Base-by-base conservation (phyloP, 768 basidiomycete species). In the Kwoniella bestiolae region DNA sequence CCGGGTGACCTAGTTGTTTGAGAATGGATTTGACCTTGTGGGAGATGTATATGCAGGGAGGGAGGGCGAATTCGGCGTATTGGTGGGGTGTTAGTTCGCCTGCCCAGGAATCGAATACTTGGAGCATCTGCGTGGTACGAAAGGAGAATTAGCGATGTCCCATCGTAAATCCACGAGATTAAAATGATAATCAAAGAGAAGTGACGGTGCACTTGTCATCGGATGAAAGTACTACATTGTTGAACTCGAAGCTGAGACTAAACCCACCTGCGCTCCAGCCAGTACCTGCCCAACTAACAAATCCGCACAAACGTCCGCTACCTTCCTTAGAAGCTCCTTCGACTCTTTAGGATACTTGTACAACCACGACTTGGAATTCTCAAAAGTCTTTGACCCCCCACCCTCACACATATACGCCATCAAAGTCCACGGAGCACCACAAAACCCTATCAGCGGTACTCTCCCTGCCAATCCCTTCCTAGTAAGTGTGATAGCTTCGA, bases 391-490 rank as follows among this genome's bases (percentile, higher is more conserved):
- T 81, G 87, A 91, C 8, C 90, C 90, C 5, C 94, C 95, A 7
- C 96, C 96, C 81, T 98, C 96, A 74, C 96, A 86, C 96, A 99
- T 99, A 80, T 98, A 99, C 23, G 89, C 87, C 83, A 99, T 94
- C 57, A 98, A 86, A 3, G 96, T 99, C 96, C 96, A 98, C 1
- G 96, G 96, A 0, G 93, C 94, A 44, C 95, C 96, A 77, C 88
- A 92, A 83, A 99, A 99, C 11, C 96, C 96, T 73, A 99, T 96
- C 62, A 99, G 84, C 12, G 96, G 95, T 14, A 98, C 94, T 78
- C 91, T 86, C 23, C 95, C 96, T 0, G 87, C 85, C 60, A 98
- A 84, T 53, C 85, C 89, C 55, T 86, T 85, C 63, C 96, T 86
- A 7, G 94, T 94, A 73, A 87, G 79, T 11, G 90, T 93, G 81